Evolutionary conservation across 176 grass and related monocot genomes (phyloP).

Genomic region (Poa annua): DNA sequence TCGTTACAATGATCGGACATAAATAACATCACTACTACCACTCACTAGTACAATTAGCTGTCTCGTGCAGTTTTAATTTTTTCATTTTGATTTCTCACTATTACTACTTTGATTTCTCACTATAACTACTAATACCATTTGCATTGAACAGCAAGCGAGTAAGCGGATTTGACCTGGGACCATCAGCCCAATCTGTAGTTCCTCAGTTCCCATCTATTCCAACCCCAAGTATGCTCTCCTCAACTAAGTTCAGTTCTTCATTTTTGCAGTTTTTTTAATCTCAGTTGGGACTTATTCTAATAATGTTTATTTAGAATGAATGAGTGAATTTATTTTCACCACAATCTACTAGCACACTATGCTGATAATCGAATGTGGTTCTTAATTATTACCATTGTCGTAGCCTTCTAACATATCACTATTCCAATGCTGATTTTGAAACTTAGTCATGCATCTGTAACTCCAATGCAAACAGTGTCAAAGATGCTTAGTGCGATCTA

Average conservation of each 20-base stretch:
- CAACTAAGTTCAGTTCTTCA: conserved; percentile 15
- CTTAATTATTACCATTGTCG: background rate
- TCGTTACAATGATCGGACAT: background rate
- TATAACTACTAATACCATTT: conserved; percentile 27
- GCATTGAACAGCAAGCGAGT: conserved; percentile 74
- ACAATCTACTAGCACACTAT: conserved; percentile 21
- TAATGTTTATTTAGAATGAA: conserved; percentile 33
- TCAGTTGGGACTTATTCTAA: conserved; percentile 31
- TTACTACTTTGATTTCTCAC: too few relatives aligned
- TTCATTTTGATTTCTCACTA: conserved; percentile 7
- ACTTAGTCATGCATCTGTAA: conserved; percentile 17
- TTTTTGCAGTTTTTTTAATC: conserved; percentile 40
- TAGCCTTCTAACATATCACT: conserved; percentile 3
- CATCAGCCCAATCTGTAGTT: conserved; percentile 59
- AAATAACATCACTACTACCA: background rate
- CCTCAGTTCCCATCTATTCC: conserved; percentile 52
- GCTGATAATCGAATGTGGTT: background rate
- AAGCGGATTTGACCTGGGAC: conserved; percentile 94
- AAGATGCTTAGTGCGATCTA: conserved; percentile 28
- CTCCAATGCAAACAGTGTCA: background rate
- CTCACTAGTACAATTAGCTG: background rate
- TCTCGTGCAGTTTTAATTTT: conserved; percentile 33
- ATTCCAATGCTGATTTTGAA: conserved; percentile 12
- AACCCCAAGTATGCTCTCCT: conserved; percentile 63
- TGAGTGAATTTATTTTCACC: conserved; percentile 30